Base-by-base conservation (phyloP, 2,329 filamentous ascomycete species). In the Scedosporium dehoogii region DNA sequence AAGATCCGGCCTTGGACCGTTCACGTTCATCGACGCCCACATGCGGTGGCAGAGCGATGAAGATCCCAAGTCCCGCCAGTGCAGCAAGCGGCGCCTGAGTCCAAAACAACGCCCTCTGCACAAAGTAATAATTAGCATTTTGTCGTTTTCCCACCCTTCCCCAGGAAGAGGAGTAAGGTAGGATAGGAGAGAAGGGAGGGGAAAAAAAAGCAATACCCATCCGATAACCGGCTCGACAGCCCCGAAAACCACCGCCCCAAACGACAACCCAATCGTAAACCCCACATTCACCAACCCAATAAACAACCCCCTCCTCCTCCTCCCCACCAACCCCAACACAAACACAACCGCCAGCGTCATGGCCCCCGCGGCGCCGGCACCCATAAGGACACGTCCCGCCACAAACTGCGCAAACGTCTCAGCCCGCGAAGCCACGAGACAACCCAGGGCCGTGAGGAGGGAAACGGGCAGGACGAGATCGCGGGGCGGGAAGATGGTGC, bases 321-420 rank as follows among this genome's bases (percentile, higher is more conserved):
- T 83, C 23, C 81, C 84, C 0, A 86, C 83, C 65, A 94, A 75
- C 70, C 93, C 87, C n/a, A 94, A 80, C 0, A 90, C 85, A 23
- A 93, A 78, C 58, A 96, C 90, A 57, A 91, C 84, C 1, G 86
- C 82, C 6, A 92, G 81, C 0, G 88, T 87, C 75, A 91, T 84
- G 58, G 91, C 81, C 0, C 89, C 89, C 2, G 87, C 87, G 16
- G 82, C 86, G 0, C 90, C 91, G 7, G 85, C 71, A 0, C 91
- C 91, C 3, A 85, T 82, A 16, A 92, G 69, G 1, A 83, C 83
- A 56, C 91, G 81, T 1, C 90, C 91, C 0, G 85, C 64, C 18
- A 94, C 79, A 67, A 96, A 94, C 3, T 78, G 73, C 2, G 75
- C 70, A 60, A 92, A 83, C 0, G 76, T 81, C 2, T 67, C 72